Evolutionary conservation across 2,329 filamentous ascomycete genomes (phyloP), one percentile per base, ranked within the genome.

Genomic region (Xylogone sp.): DNA sequence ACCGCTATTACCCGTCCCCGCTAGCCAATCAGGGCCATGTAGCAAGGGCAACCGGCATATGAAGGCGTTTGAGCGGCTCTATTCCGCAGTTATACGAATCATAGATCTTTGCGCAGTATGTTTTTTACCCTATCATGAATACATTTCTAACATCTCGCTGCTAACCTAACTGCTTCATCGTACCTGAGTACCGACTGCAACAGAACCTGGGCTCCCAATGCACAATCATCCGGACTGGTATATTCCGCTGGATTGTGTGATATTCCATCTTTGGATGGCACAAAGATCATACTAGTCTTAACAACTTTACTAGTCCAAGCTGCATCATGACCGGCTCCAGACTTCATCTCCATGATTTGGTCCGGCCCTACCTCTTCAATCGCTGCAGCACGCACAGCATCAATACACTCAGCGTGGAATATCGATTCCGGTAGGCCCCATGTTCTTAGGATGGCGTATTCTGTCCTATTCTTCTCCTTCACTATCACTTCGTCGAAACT

Each of bases 161-260:
- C 34, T 18, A 18, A 39, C 34, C n/a, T 39, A 5, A 39, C 34
- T 39, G 34, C 34, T 39, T 58, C 53, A 45, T 73, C 71, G 52
- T 69, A 72, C 46, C 62, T 59, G 31, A 73, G 51, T 5, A 74
- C 62, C 29, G 66, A 68, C 46, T 73, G 66, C 52, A 73, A 52
- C 47, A 77, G 56, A 5, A 81, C 67, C 64, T 75, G 68, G 43
- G 78, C 75, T 2, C 80, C 79, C n/a, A 75, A 68, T 1, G 73
- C 71, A 60, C 81, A 86, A 60, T 84, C 80, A 42, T 81, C 79
- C 0, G 77, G 73, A 27, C 73, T 77, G 29, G 78, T 79, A 59
- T 80, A 86, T 60, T 86, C 83, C 47, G 77, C 74, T 1, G 83
- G 82, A 57, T 84, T 78, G 61, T 86, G 83, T 58, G 79, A 83